Conservation (phyloP, 2,329 filamentous ascomycete genomes). For the Paramyrothecium roridum region DNA sequence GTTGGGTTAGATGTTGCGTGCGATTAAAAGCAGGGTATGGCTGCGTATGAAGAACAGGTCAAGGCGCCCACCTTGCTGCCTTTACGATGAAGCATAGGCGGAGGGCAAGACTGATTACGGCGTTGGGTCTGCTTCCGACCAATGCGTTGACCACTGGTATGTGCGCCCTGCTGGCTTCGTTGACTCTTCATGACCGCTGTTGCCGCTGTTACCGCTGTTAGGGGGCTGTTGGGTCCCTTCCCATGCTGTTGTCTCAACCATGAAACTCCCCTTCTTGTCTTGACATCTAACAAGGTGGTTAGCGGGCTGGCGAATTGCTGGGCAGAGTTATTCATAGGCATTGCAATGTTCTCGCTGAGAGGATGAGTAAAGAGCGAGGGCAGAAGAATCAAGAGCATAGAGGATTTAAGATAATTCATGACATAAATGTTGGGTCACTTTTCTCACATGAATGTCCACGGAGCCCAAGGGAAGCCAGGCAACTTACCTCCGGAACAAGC, state of each 20-base stretch:
- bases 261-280: constrained; percentile 55
- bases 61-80: too few species aligned
- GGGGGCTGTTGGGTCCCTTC: constrained; percentile 34
- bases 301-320: too few species aligned
- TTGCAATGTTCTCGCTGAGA: too few species aligned
- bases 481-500: constrained; percentile 58
- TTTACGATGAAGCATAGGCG: not conserved
- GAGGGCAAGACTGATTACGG: not conserved
- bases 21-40: too few species aligned
- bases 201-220: constrained; percentile 6
- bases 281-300: constrained; percentile 43
- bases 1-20: too few species aligned
- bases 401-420: too few species aligned
- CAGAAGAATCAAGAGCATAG: too few species aligned
- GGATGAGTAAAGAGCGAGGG: too few species aligned
- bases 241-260: constrained; percentile 63
- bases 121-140: not conserved
- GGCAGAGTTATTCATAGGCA: too few species aligned
- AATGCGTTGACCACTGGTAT: constrained; percentile 14
- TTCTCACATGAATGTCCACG: too few species aligned
- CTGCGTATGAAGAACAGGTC: too few species aligned
- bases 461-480: not conserved
- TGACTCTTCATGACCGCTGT: constrained; percentile 10
- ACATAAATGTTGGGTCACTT: too few species aligned
- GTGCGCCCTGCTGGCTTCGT: constrained; percentile 15